Evolutionary conservation across 768 basidiomycete species (phyloP).

Genomic region (Lentinus brumalis): DNA sequence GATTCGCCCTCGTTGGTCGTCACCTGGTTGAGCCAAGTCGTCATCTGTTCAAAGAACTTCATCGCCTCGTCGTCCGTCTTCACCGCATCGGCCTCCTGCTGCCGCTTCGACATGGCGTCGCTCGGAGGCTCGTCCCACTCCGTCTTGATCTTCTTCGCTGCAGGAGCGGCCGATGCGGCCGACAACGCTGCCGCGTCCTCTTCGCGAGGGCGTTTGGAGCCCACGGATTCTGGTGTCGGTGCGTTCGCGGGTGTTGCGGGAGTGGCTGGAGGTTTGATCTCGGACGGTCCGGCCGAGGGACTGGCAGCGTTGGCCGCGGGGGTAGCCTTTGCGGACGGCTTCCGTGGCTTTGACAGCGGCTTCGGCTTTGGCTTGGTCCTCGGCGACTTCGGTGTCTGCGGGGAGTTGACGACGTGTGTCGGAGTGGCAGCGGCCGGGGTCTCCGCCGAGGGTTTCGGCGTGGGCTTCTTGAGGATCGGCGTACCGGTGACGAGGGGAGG

Average conservation of each 20-base stretch:
- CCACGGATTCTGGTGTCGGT: constrained; percentile 22
- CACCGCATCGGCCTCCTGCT: constrained; percentile 45
- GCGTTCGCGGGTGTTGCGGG: constrained; percentile 21
- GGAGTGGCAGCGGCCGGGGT: constrained; percentile 25
- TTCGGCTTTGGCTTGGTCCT: constrained; percentile 56
- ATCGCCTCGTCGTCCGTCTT: constrained; percentile 69
- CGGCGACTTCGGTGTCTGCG: constrained; percentile 72
- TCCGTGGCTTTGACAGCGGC: constrained; percentile 30
- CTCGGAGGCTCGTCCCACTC: constrained; percentile 69
- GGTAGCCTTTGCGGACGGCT: constrained; percentile 30
- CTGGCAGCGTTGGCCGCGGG: constrained; percentile 34
- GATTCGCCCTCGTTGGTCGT: constrained; percentile 43
- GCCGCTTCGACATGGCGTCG: constrained; percentile 46
- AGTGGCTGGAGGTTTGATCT: constrained; percentile 20
- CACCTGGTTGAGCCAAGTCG: constrained; percentile 59
- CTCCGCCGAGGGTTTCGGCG: constrained; percentile 15
- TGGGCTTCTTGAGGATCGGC: constrained; percentile 22
- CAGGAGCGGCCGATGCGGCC: constrained; percentile 3
- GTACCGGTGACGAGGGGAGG: constrained; percentile 14
- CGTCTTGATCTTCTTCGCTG: constrained; percentile 60
- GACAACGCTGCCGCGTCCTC: constrained; percentile 36
- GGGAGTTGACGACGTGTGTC: constrained; percentile 49
- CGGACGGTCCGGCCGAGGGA: constrained; percentile 38
- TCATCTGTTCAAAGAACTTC: constrained; percentile 64
- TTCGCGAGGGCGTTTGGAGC: constrained; percentile 57